Percentiles rank a stretch among this genome's conserved stretches.
These are phyloP conservation scores for Diaporthe longicolla DNA, from an alignment of 2,329 filamentous ascomycete species.

Conservation along the genomic window DNA sequence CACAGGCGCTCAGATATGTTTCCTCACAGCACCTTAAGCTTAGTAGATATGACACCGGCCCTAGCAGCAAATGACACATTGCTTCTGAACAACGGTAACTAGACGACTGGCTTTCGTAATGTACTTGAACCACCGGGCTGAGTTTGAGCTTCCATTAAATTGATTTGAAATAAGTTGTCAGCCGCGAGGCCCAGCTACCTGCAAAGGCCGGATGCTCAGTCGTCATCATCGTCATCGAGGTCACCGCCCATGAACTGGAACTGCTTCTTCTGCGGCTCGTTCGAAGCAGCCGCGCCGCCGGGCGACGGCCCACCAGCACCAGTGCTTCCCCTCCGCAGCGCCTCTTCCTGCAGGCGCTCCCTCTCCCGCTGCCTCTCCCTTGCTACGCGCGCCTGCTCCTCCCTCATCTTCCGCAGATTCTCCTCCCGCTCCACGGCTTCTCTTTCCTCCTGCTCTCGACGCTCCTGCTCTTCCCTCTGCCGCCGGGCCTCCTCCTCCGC, in stretches of 20 bases:
- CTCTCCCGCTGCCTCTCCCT: slow-evolving; percentile 62
- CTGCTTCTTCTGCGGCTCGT: slow-evolving; percentile 59
- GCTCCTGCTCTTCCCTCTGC: slow-evolving; percentile 65
- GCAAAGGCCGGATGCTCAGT: slow-evolving; percentile 7
- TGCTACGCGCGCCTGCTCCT: slow-evolving; percentile 63
- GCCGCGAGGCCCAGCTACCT: neutral
- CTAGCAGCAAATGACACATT: neutral
- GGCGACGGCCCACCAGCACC: slow-evolving; percentile 43
- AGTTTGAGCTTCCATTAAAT: neutral
- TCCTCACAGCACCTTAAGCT: slow-evolving; percentile 17
- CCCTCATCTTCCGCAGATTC: slow-evolving; percentile 56
- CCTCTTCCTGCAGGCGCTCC: slow-evolving; percentile 59
- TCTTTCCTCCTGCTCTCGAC: slow-evolving; percentile 64
- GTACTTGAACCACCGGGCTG: neutral
- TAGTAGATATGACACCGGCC: neutral
- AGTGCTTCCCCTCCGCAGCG: slow-evolving; percentile 49
- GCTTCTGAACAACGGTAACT: neutral
- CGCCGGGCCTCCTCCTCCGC: slow-evolving; percentile 66
- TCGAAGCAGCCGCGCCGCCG: slow-evolving; percentile 37
- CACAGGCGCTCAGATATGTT: too few species aligned
- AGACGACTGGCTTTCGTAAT: neutral
- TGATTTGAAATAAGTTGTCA: neutral
- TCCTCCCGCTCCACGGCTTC: slow-evolving; percentile 53
- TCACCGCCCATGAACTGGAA: slow-evolving; percentile 67
- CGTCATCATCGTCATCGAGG: slow-evolving; percentile 65